Base-by-base conservation (phyloP, 2,329 filamentous ascomycete species). In the Mollisia scopiformis region DNA sequence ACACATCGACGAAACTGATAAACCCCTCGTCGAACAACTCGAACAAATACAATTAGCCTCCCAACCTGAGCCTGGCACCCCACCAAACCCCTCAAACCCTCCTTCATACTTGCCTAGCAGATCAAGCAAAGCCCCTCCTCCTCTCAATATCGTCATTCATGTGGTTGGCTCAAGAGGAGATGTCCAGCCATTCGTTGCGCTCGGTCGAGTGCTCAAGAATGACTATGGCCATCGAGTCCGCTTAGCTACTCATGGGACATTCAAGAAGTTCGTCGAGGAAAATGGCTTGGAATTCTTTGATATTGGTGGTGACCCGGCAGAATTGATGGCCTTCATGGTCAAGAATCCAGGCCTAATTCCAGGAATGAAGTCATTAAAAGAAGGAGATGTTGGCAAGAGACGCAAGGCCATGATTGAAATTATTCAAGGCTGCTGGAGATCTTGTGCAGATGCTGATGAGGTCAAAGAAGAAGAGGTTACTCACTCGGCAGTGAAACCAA, bases 301-400 rank as follows among this genome's bases (percentile, higher is more conserved):
- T 62, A 89, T 92, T 47, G 88, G 89, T 14, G 89, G 88, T 2
- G 88, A 92, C 70, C 89, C 89, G 0, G 82, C 86, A 1, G 84
- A 89, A 69, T 78, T 92, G 46, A 92, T 92, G 89, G 90, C 91
- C 2, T 94, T 93, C 70, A 94, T 94, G 91, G 91, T 94, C 50
- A 93, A 93, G 75, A 89, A 94, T 66, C 90, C 91, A 0, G 90
- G 91, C 0, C 79, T 95, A 33, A 91, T 95, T 87, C 92, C 92
- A 1, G 88, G 89, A 0, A 85, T 93, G 62, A 87, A 92, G 54
- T 87, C 89, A 0, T 76, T 95, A 54, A 87, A 86, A 62, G 89
- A 83, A 65, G 91, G 91, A 3, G 91, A 94, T 71, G 84, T 95
- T 54, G 87, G 83, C 41, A 88, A 88, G 73, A 82, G 90, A 28